These are phyloP conservation scores for Calonectria pseudoreteaudii DNA, from an alignment of 2,329 filamentous ascomycete species.

Conservation along the genomic window DNA sequence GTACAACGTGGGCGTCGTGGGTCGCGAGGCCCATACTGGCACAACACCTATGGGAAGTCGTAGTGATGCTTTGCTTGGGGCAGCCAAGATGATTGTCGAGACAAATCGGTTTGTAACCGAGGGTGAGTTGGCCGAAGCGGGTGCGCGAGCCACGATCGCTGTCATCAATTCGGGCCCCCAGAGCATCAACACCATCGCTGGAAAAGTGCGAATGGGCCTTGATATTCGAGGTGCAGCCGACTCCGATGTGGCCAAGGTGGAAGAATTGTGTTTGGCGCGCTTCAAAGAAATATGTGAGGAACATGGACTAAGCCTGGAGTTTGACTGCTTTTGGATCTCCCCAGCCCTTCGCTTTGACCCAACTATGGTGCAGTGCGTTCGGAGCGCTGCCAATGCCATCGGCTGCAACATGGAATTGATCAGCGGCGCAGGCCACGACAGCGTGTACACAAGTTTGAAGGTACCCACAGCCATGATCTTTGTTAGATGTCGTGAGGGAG, in stretches of 20 bases:
- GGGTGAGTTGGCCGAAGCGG: background rate
- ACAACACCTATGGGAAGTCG: conserved; percentile 35
- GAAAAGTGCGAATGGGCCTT: conserved; percentile 71
- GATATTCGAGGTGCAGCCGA: conserved; percentile 71
- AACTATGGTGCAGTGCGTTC: conserved; percentile 3
- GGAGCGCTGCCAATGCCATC: background rate
- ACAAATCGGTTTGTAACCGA: conserved; percentile 35
- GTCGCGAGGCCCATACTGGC: conserved; percentile 35
- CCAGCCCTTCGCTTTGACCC: conserved; percentile 13
- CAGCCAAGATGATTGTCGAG: conserved; percentile 41
- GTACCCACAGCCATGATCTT: conserved; percentile 47
- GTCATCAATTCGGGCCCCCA: conserved; percentile 57
- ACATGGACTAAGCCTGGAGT: conserved; percentile 64
- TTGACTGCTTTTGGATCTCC: conserved; percentile 71
- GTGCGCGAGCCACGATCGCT: conserved; percentile 41
- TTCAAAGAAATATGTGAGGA: conserved; percentile 65
- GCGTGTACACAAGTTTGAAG: conserved; percentile 39
- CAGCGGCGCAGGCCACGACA: conserved; percentile 47
- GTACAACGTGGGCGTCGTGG: conserved; percentile 33
- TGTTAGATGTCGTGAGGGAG: conserved; percentile 39
- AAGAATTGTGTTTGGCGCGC: conserved; percentile 50
- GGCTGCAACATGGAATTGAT: conserved; percentile 60
- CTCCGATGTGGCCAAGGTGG: conserved; percentile 63
- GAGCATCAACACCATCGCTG: conserved; percentile 76
- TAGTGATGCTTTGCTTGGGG: conserved; percentile 43